Evolutionary conservation across 78 protist species (phyloP), one percentile per base, ranked within the genome.

Genomic region (Dictyostelium capitatum): DNA sequence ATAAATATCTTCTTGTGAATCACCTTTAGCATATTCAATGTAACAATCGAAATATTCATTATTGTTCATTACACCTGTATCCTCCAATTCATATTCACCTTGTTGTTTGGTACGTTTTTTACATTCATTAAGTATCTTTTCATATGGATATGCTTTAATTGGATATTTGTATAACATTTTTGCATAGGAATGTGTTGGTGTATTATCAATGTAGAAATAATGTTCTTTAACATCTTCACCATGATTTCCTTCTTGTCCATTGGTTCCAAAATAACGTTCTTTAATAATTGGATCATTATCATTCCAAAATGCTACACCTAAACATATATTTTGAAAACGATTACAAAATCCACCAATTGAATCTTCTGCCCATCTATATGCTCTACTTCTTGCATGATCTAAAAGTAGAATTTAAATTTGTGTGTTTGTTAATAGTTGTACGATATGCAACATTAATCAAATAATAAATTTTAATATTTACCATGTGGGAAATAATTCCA

Each of bases 361-460:
- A 80, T 97, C 98, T 80, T 97, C 98, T n/a, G 94, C 83, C 98
- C 98, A 97, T 6, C 98, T 48, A 51, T 97, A 97, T 23, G 97
- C 97, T 70, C 97, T 69, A 62, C 96, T 89, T 83, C 90, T 89
- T 30, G 96, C 81, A 37, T 79, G 89, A 48, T 90, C 85, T 80
- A 11, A 37, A 37, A 37, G 2, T 37, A 37, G 1, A 37, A 8
- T n/a, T 46, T 11, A 48, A n/a, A n/a, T n/a, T n/a, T n/a, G 10
- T n/a, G 19, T 9, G n/a, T 32, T 78, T 30, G 2, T 30, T 9
- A 10, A 11, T 70, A 4, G 4, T 19, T 15, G 30, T 56, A 6
- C 1, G 17, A 47, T 43, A 15, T 5, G 6, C 0, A 46, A 25
- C 2, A 37, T 37, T 37, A 2, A 2, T 37, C 43, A 37, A 43